These are phyloP conservation scores for Starmera quercuum DNA, from an alignment of 805 yeast genomes.

Conservation along the genomic window DNA sequence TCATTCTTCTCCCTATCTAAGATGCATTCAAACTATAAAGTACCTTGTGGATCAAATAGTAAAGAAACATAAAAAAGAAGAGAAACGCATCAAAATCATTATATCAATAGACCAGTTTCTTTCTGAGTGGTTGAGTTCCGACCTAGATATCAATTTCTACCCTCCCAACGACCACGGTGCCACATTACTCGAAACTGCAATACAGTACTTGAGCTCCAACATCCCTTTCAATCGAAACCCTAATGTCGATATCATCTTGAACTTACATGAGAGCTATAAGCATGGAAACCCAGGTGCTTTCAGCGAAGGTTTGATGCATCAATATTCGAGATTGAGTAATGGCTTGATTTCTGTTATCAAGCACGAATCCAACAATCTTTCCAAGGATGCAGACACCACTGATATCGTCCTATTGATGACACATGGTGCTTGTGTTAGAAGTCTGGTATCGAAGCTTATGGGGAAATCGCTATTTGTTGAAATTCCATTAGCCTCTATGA, in stretches of 20 bases:
- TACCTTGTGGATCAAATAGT: constrained; percentile 15
- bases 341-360: constrained; percentile 27
- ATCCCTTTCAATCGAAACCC: constrained; percentile 12
- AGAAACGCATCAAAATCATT: constrained; percentile 11
- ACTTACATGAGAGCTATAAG: constrained; percentile 25
- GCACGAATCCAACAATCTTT: constrained; percentile 18
- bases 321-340: constrained; percentile 26
- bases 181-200: constrained; percentile 29
- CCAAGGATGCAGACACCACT: constrained; percentile 20
- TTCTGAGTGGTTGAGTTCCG: constrained; percentile 36
- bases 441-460: constrained; percentile 28
- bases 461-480: constrained; percentile 31
- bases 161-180: constrained; percentile 41
- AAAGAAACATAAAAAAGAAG: constrained; percentile 8
- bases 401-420: constrained; percentile 28
- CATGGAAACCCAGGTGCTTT: constrained; percentile 37
- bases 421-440: constrained; percentile 37
- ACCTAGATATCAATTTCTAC: constrained; percentile 28
- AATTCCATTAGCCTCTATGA: constrained; percentile 28
- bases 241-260: constrained; percentile 19
- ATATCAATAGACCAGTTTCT: constrained; percentile 33
- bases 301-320: constrained; percentile 30
- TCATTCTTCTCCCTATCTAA: constrained; percentile 36
- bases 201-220: constrained; percentile 26
- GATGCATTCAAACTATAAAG: constrained; percentile 34